phyloP scores from a whole-genome alignment of 1,284 basidiomycete species.

The Mrakiaceae sp. region DNA sequence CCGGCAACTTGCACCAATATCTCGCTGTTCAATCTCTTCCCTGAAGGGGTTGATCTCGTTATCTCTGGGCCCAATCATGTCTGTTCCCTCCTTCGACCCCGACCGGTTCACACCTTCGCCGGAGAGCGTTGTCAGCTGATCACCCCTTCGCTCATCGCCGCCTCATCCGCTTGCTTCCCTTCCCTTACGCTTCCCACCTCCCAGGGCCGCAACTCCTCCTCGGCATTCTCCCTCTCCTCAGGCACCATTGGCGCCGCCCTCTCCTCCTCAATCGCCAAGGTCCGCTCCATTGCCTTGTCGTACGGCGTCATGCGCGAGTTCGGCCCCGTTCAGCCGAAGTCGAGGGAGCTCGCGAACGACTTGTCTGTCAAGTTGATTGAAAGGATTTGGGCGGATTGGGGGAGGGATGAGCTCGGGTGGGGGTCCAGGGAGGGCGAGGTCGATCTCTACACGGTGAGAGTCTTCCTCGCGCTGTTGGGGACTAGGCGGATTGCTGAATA shows the following conservation, averaged over 20 bases:
- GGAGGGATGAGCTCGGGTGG: slow-evolving; percentile 40
- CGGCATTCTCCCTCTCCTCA: slow-evolving; percentile 73
- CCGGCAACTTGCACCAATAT: slow-evolving; percentile 85
- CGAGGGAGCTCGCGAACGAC: slow-evolving; percentile 56
- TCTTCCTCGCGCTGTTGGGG: not conserved
- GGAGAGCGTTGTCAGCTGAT: no score
- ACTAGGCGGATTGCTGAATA: slow-evolving; percentile 12
- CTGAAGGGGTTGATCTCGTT: slow-evolving; percentile 67
- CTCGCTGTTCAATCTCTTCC: slow-evolving; percentile 74
- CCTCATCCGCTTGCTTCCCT: no score
- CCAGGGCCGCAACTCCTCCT: slow-evolving; percentile 37
- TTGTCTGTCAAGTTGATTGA: slow-evolving; percentile 56
- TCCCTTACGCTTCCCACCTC: no score
- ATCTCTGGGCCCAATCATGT: slow-evolving; percentile 40
- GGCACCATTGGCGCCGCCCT: slow-evolving; percentile 84
- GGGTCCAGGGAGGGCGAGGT: slow-evolving; percentile 7
- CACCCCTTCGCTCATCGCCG: not conserved
- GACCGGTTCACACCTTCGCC: no score
- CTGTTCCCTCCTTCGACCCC: slow-evolving; percentile 4
- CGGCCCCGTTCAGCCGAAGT: slow-evolving; percentile 28
- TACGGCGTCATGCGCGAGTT: slow-evolving; percentile 53
- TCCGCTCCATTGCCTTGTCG: slow-evolving; percentile 60
- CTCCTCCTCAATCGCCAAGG: slow-evolving; percentile 59
- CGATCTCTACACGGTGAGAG: slow-evolving; percentile 14
- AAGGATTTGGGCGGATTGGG: slow-evolving; percentile 71